Percentiles rank a stretch among this genome's conserved stretches.
Conservation (phyloP, 1,284 basidiomycete species). For the Ceratobasidium theobromae region DNA sequence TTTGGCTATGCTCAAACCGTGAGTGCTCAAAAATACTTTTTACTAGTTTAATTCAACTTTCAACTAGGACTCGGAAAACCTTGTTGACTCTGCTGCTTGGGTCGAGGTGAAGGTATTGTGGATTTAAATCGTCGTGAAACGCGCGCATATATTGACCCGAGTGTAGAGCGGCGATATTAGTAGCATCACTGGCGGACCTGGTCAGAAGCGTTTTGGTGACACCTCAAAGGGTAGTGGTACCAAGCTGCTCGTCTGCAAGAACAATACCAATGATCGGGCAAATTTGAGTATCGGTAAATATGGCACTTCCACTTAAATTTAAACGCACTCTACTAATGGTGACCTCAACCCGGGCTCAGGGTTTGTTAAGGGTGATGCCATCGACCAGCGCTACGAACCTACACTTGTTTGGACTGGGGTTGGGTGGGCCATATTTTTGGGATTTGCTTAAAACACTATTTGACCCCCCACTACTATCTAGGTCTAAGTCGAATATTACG, state of each 20-base stretch:
- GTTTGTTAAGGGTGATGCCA: neutral
- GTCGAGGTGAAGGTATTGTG: neutral
- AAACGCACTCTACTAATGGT: too few species aligned
- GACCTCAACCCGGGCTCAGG: neutral
- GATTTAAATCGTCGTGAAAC: too few species aligned
- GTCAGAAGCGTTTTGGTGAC: neutral
- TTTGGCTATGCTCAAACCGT: constrained; percentile 13
- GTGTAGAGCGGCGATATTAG: constrained; percentile 7
- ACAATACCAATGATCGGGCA: neutral
- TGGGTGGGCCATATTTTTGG: neutral
- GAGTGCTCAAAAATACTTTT: neutral
- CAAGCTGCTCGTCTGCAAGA: constrained; percentile 1
- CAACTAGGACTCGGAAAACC: neutral
- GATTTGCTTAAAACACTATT: neutral
- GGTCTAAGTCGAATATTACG: constrained; percentile 4
- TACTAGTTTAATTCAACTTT: neutral
- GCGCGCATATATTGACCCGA: neutral
- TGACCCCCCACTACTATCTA: neutral
- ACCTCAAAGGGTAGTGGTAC: neutral
- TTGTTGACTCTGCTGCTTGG: constrained; percentile 9
- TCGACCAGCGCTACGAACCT: neutral
- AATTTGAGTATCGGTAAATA: constrained; percentile 1
- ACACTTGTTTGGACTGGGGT: constrained; percentile 16
- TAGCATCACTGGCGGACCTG: neutral
- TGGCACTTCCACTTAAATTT: too few species aligned